Conservation (phyloP, 345 rosid genomes). For the Lumnitzera littorea region DNA sequence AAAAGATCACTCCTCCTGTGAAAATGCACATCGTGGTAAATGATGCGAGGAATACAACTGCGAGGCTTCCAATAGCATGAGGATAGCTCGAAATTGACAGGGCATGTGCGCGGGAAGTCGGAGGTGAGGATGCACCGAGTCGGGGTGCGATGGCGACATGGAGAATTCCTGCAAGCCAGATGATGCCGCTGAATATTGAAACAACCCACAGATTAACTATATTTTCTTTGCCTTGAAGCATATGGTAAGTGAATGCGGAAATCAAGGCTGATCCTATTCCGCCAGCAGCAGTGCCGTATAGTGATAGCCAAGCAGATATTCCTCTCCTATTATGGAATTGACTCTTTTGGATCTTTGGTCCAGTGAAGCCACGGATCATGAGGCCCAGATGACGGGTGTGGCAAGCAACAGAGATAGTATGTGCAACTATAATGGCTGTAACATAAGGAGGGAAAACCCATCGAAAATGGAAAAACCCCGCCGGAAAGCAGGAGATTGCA, state of each 20-base stretch:
- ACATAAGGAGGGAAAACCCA: constrained; percentile 45
- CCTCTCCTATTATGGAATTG: constrained; percentile 26
- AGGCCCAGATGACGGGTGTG: constrained; percentile 53
- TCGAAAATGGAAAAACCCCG: constrained; percentile 33
- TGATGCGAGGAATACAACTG: constrained; percentile 4
- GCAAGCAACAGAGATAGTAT: constrained; percentile 30
- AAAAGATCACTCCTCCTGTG: constrained; percentile 10
- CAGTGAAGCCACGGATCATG: constrained; percentile 36
- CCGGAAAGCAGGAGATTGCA: constrained; percentile 43
- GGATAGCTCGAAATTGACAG: not conserved
- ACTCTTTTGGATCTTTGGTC: constrained; percentile 11
- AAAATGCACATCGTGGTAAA: constrained; percentile 16
- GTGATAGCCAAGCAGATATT: constrained; percentile 49
- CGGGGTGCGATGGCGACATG: too few species aligned
- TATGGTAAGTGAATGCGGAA: constrained; percentile 40
- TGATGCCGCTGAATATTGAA: constrained; percentile 54
- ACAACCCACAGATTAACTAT: constrained; percentile 45
- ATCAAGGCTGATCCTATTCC: constrained; percentile 43
- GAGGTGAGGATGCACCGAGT: too few species aligned
- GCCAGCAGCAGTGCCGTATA: constrained; percentile 35
- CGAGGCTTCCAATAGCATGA: constrained; percentile 11
- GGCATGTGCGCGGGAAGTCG: not conserved
- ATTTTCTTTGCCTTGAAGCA: constrained; percentile 26
- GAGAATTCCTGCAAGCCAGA: constrained; percentile 36
- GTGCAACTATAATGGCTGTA: constrained; percentile 24